A percentile compares a stretch with the other conserved stretches of the same genome.
Evolutionary conservation across 1,284 basidiomycete genomes (phyloP).

Genomic region (Phenoliferia sp.): DNA sequence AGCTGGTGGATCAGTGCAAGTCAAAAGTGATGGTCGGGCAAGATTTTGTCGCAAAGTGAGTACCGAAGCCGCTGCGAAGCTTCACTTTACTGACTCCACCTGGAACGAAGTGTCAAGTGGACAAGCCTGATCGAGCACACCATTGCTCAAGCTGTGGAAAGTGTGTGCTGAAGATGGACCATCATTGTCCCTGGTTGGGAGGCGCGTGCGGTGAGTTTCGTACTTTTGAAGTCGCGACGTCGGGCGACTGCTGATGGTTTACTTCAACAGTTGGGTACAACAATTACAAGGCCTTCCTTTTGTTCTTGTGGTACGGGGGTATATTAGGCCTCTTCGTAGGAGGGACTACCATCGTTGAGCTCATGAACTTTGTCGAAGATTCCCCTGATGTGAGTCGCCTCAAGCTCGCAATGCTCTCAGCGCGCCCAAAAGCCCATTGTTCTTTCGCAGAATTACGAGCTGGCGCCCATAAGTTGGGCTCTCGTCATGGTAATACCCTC

Average conservation of each 20-base stretch:
- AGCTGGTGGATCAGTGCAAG: constrained; percentile 8
- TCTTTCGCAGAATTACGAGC: constrained; percentile 33
- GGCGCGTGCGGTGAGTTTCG: constrained; percentile 40
- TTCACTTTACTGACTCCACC: not conserved
- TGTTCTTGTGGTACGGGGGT: constrained; percentile 41
- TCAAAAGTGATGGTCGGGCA: constrained; percentile 22
- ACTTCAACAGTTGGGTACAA: constrained; percentile 18
- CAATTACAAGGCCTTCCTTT: constrained; percentile 44
- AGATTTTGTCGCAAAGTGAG: constrained; percentile 16
- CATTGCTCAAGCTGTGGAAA: constrained; percentile 37
- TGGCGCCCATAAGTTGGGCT: constrained; percentile 42
- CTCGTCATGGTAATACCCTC: constrained; percentile 32
- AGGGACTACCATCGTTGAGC: constrained; percentile 33
- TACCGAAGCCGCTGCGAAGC: too few species aligned
- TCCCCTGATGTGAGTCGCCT: constrained; percentile 11
- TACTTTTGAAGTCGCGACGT: not conserved
- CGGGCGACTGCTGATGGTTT: not conserved
- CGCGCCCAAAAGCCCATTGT: not conserved
- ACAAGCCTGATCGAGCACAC: constrained; percentile 39
- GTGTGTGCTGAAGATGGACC: constrained; percentile 38
- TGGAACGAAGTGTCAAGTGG: constrained; percentile 31
- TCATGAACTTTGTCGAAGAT: constrained; percentile 25
- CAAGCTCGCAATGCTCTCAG: constrained; percentile 13
- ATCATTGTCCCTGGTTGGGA: constrained; percentile 37
- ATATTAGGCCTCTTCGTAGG: constrained; percentile 36